Conservation (phyloP, 2,329 filamentous ascomycete species). For the Phaeosphaeria sp. region DNA sequence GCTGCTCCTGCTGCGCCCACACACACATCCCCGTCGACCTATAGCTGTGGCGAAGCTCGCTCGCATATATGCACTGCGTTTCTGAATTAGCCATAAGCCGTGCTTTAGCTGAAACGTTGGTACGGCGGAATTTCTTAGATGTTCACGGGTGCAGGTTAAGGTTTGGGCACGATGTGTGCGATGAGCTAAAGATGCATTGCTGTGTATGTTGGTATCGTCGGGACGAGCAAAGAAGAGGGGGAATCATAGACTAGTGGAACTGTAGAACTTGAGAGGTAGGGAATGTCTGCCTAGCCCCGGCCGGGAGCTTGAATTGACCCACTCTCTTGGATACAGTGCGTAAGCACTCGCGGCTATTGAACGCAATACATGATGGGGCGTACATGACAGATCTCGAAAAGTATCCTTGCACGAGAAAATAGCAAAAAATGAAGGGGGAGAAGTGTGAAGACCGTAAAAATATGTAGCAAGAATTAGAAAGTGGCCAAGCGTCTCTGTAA, state of each 20-base stretch:
- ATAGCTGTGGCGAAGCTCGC: constrained; percentile 13
- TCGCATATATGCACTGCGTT: constrained; percentile 5
- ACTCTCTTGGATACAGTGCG: not conserved
- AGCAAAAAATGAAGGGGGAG: not conserved
- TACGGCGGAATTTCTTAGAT: not conserved
- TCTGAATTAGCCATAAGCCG: not conserved
- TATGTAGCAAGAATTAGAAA: constrained; percentile 8
- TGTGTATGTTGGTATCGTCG: constrained; percentile 1
- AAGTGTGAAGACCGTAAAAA: constrained; percentile 4
- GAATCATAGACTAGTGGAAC: constrained; percentile 8
- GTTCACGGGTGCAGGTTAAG: not conserved
- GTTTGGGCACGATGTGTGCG: not conserved
- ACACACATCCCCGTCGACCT: no score
- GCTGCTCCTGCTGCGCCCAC: constrained; percentile 10
- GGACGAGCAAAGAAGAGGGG: constrained; percentile 1
- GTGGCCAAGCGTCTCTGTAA: not conserved
- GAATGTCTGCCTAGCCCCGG: not conserved
- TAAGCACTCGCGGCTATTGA: constrained; percentile 5
- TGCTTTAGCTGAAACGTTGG: constrained; percentile 1
- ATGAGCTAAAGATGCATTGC: constrained; percentile 9
- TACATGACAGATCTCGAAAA: constrained; percentile 5
- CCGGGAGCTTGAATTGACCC: constrained; percentile 1
- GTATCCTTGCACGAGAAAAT: not conserved
- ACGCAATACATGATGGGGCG: constrained; percentile 6
- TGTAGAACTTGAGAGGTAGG: not conserved